Evolutionary conservation across 2,329 filamentous ascomycete genomes (phyloP).

Genomic region (Penicillium sp.): DNA sequence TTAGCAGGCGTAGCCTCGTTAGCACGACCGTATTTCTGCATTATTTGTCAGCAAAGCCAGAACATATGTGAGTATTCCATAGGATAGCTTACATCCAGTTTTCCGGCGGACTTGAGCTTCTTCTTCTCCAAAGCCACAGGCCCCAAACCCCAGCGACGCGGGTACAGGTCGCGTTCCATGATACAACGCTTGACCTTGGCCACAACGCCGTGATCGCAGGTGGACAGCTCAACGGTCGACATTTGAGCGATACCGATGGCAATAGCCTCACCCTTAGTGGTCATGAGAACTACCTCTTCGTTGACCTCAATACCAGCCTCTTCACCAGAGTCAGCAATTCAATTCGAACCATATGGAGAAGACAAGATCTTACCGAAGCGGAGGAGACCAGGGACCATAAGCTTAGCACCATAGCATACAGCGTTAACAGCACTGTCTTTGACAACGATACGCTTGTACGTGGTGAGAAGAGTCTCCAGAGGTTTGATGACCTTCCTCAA

Average conservation of each 20-base stretch:
- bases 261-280: constrained; percentile 97
- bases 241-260: constrained; percentile 93
- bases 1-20: constrained; percentile 90
- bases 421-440: constrained; percentile 96
- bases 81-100: constrained; percentile 62
- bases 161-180: constrained; percentile 98
- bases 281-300: constrained; percentile 96
- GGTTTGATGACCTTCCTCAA: constrained; percentile 84
- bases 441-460: constrained; percentile 94
- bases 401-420: constrained; percentile 95
- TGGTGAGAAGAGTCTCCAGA: constrained; percentile 80
- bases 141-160: constrained; percentile 88
- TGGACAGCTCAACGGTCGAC: constrained; percentile 93
- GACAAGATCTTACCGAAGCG: constrained; percentile 68
- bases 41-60: background rate
- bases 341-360: background rate
- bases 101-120: constrained; percentile 97
- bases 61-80: too few species aligned
- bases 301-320: constrained; percentile 85
- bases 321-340: constrained; percentile 30
- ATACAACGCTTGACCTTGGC: constrained; percentile 99
- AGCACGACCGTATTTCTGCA: constrained; percentile 70
- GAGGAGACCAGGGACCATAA: constrained; percentile 94
- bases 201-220: constrained; percentile 93
- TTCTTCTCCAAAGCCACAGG: constrained; percentile 94